Conservation (phyloP, 345 rosid species). For the Salix exigua region DNA sequence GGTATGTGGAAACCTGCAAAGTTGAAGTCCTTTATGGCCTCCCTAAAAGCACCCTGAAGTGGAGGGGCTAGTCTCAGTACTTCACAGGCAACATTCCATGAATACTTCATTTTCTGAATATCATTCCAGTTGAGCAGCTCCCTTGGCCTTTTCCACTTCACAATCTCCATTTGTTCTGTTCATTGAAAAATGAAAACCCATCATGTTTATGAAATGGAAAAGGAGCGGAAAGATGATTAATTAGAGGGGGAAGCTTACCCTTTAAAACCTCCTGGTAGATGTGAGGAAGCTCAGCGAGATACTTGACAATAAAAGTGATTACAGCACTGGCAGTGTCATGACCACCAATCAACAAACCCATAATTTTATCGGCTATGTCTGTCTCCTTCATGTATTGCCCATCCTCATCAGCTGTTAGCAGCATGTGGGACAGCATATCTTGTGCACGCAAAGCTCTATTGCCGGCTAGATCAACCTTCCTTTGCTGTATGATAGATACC, state of each 20-base stretch:
- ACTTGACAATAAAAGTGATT: constrained; percentile 19
- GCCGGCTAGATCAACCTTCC: constrained; percentile 12
- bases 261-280: constrained; percentile 8
- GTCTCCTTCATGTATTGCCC: constrained; percentile 11
- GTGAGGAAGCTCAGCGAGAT: constrained; percentile 19
- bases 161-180: constrained; percentile 3
- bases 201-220: no score
- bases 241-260: background rate
- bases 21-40: background rate
- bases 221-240: no score
- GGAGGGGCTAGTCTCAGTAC: background rate
- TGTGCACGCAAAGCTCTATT: constrained; percentile 1
- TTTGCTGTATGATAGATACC: constrained; percentile 9
- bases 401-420: constrained; percentile 9
- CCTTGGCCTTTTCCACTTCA: background rate
- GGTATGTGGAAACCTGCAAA: background rate
- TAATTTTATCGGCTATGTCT: constrained; percentile 5
- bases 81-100: background rate
- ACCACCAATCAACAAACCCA: constrained; percentile 22
- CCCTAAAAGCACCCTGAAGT: background rate
- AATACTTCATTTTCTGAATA: constrained; percentile 3
- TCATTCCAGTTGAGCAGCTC: constrained; percentile 1
- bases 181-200: background rate
- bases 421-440: constrained; percentile 19
- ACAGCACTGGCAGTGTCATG: constrained; percentile 23